Evolutionary conservation across 495 filamentous ascomycete genomes (phyloP), one percentile per base, ranked within the genome.

Genomic region (Sporormia fimetaria): DNA sequence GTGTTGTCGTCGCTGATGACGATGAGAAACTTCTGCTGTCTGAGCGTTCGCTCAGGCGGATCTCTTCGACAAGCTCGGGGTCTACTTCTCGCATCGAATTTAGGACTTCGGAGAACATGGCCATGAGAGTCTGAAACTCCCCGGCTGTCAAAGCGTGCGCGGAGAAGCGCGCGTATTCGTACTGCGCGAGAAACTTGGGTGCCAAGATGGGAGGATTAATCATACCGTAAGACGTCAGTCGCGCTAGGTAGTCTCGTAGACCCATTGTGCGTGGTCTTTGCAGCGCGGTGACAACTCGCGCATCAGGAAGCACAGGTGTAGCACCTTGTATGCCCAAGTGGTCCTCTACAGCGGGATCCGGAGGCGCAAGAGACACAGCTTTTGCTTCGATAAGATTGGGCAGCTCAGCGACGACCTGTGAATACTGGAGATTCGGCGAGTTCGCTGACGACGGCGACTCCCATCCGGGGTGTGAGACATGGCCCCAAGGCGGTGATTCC

Each of bases 361-460:
- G 60, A 0, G 82, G 82, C 1, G 84, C 84, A 26, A 90, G 68
- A 0, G 85, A 81, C 9, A 90, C 76, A 5, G 87, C 90, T 62
- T 87, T 87, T 0, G 86, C 87, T 60, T 98, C 90, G 42, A 98
- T 86, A 16, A 98, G 67, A 53, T 94, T 81, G 2, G 88, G 83
- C 10, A 98, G 67, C 63, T 96, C 92, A 14, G 68, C 64, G 9
- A 98, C 72, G n/a, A 98, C 83, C 0, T 71, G 74, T 26, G 67
- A 67, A 57, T 88, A 95, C 31, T 87, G 76, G 7, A 95, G 61
- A 49, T 87, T 75, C 4, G 86, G 76, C 2, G 92, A 60, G 51
- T 92, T 81, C 2, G 67, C 64, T 0, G 75, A 82, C 6, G 64
- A 62, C 5, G 90, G 87, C 2, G 86, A 78, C 3, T 80, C 80